Percentiles rank a stretch among this genome's conserved stretches.
Evolutionary conservation across 768 basidiomycete genomes (phyloP).

Genomic region (Clavaria fumosa): DNA sequence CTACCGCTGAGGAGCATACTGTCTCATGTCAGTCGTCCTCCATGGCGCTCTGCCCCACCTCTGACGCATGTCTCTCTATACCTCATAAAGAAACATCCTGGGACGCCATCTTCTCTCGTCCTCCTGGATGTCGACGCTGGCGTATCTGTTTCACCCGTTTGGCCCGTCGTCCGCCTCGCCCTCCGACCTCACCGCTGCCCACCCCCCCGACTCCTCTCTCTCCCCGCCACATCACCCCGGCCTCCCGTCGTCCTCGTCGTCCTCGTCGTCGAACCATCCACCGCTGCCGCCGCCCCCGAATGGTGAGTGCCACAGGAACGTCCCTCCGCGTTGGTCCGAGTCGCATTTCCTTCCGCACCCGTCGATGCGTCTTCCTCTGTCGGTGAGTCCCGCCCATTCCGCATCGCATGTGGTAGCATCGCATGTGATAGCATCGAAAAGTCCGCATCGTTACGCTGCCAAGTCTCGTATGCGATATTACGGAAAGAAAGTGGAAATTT

Average conservation of each 20-base stretch:
- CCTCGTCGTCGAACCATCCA: constrained; percentile 10
- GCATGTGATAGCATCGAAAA: too few species aligned
- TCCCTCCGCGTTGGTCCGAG: too few species aligned
- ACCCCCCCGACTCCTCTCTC: constrained; percentile 15
- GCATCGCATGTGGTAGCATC: too few species aligned
- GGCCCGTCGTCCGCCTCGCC: too few species aligned
- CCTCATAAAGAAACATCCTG: constrained; percentile 33
- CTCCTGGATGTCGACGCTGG: constrained; percentile 37
- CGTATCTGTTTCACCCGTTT: constrained; percentile 22
- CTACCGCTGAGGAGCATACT: constrained; percentile 47
- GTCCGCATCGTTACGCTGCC: too few species aligned
- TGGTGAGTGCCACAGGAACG: constrained; percentile 11
- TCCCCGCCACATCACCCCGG: constrained; percentile 13
- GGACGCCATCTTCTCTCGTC: constrained; percentile 29
- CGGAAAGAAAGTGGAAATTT: constrained; percentile 26
- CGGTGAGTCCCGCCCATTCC: too few species aligned
- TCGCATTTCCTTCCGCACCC: too few species aligned
- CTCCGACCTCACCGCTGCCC: constrained; percentile 8
- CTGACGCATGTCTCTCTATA: constrained; percentile 6
- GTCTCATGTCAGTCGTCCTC: constrained; percentile 31
- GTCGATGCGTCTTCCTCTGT: too few species aligned
- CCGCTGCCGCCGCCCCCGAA: constrained; percentile 7
- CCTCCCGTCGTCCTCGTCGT: constrained; percentile 13
- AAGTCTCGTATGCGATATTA: constrained; percentile 1
- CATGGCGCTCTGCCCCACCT: constrained; percentile 4